Conservation (phyloP, 2,329 filamentous ascomycete genomes). For the Fonsecaea multimorphosa region DNA sequence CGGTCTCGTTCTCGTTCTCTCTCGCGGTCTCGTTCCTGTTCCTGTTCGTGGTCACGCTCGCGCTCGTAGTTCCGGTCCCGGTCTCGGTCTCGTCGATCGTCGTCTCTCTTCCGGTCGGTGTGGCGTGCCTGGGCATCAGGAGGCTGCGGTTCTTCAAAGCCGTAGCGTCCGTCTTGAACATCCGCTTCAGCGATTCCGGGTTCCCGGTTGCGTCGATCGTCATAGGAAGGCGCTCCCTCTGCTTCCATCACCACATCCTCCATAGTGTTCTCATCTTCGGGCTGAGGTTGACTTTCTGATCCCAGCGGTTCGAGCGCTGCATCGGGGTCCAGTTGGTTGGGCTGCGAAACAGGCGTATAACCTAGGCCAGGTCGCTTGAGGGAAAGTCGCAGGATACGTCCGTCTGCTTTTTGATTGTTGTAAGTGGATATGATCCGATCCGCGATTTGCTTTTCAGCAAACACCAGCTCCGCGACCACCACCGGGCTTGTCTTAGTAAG, state of each 20-base stretch:
- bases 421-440: slow-evolving; percentile 66
- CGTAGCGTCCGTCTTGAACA: slow-evolving; percentile 49
- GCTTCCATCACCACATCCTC: slow-evolving; percentile 46
- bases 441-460: slow-evolving; percentile 60
- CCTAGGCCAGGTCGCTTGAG: slow-evolving; percentile 50
- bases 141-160: slow-evolving; percentile 41
- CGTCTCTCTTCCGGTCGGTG: slow-evolving; percentile 29
- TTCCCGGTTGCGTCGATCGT: slow-evolving; percentile 24
- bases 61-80: slow-evolving; percentile 30
- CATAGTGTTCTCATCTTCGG: slow-evolving; percentile 23
- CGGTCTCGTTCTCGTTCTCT: slow-evolving; percentile 28
- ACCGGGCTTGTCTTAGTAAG: slow-evolving; percentile 59
- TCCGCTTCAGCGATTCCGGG: slow-evolving; percentile 43
- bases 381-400: slow-evolving; percentile 63
- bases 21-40: slow-evolving; percentile 30
- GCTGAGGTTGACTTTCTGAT: slow-evolving; percentile 9
- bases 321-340: not conserved
- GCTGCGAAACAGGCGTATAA: not conserved
- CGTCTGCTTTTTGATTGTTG: slow-evolving; percentile 70
- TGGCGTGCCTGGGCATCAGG: slow-evolving; percentile 29
- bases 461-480: slow-evolving; percentile 67
- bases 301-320: not conserved
- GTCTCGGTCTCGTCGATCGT: slow-evolving; percentile 29
- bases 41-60: slow-evolving; percentile 27
- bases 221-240: slow-evolving; percentile 15